phyloP scores from a whole-genome alignment of 2,329 filamentous ascomycete genomes.

The Colletotrichum sp. region DNA sequence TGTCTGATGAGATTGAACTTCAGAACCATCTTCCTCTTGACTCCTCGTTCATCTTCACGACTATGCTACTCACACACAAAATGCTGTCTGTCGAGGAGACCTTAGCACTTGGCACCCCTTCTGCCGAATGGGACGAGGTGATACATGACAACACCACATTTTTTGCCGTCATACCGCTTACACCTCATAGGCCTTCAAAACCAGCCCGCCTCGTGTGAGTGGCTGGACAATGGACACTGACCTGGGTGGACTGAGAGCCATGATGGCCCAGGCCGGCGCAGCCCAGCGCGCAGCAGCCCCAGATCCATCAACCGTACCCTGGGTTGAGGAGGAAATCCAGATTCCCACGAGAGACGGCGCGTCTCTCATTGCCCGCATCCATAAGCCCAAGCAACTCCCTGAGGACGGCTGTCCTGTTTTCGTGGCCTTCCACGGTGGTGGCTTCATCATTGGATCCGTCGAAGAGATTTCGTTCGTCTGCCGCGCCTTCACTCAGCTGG shows the following conservation, averaged over 20 bases:
- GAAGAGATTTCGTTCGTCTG: constrained; percentile 28
- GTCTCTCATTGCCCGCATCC: constrained; percentile 24
- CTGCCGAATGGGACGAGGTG: constrained; percentile 23
- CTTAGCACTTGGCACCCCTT: constrained; percentile 22
- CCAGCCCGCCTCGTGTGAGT: constrained; percentile 20
- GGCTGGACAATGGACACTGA: constrained; percentile 27
- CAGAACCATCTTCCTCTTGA: neutral
- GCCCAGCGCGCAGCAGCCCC: neutral
- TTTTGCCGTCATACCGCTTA: neutral
- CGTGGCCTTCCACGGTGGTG: constrained; percentile 32
- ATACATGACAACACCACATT: constrained; percentile 3
- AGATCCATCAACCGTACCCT: constrained; percentile 22
- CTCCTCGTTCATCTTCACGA: neutral
- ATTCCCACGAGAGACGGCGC: constrained; percentile 26
- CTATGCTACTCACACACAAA: neutral
- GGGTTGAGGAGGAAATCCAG: constrained; percentile 24
- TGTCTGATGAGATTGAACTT: neutral
- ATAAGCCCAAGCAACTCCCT: constrained; percentile 22
- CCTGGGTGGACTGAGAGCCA: constrained; percentile 23
- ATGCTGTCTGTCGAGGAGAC: constrained; percentile 31
- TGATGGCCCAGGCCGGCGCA: constrained; percentile 20
- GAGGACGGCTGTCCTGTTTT: constrained; percentile 26
- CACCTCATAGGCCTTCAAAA: neutral
- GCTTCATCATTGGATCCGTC: constrained; percentile 29
- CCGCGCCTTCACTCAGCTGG: constrained; percentile 27